Base-by-base conservation (phyloP, 2,329 filamentous ascomycete genomes). In the Phialophora macrospora region DNA sequence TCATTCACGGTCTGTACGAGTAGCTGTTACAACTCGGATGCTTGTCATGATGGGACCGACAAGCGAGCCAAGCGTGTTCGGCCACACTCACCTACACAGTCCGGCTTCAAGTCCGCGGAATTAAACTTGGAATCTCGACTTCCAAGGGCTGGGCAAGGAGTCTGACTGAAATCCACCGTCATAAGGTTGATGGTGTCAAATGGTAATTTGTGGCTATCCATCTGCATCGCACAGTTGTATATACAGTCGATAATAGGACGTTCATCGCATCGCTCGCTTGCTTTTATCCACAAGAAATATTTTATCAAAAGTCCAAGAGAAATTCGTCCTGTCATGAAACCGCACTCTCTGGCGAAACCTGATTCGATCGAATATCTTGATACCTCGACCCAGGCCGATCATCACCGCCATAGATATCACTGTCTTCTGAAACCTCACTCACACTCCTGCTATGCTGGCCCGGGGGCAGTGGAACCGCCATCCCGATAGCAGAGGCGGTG, bases 401-500 rank as follows among this genome's bases (percentile, higher is more conserved):
- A 14, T 56, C 60, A 28, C 56, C 60, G 24, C 58, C 46, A 26
- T 38, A 52, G 3, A 52, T 41, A 28, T 60, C 58, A 34, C 46
- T 60, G 20, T 38, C 58, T 22, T 54, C 58, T n/a, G 58, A 60
- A 17, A 52, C 24, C 46, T 60, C 58, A 22, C 58, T 60, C 11
- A 22, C 28, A 49, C 46, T 60, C 22, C 58, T 41, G 14, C 46
- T 34, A 48, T 64, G 65, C 26, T 64, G 55, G 41, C 55, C 44
- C 6, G 26, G n/a, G 11, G 49, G 62, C 48, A 61, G 46, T 8
- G 67, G 67, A 20, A 69, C 52, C 12, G 67, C 67, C 62, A 69
- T 67, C 8, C 67, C 67, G 44, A 69, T 69, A 12, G 54, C 63
- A 24, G 55, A 58, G 22, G 62, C 38, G n/a, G 62, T 60, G 12